Evolutionary conservation across 2,329 filamentous ascomycete genomes (phyloP).

Genomic region (Capronia epimyces): DNA sequence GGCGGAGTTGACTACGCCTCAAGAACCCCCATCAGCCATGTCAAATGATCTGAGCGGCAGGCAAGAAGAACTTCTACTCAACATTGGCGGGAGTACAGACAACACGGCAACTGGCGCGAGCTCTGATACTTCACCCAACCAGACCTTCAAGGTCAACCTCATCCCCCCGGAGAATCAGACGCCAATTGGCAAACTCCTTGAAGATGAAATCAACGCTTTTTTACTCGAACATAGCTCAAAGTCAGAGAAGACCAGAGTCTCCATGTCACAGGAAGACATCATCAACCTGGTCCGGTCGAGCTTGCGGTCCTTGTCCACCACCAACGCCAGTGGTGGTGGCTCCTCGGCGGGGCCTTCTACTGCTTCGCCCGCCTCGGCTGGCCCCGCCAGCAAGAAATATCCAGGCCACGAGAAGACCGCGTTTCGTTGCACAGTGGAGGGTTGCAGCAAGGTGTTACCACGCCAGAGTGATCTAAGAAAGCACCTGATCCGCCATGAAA

Average conservation of each 20-base stretch:
- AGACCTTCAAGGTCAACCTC: slow-evolving; percentile 8
- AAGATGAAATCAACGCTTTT: slow-evolving; percentile 18
- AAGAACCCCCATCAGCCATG: slow-evolving; percentile 4
- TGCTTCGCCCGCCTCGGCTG: slow-evolving; percentile 1
- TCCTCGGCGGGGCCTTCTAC: slow-evolving; percentile 6
- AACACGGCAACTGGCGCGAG: neutral
- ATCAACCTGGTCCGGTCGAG: slow-evolving; percentile 9
- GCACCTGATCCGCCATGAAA: slow-evolving; percentile 73
- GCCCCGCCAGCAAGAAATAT: neutral
- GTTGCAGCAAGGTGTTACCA: slow-evolving; percentile 19
- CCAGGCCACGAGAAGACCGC: slow-evolving; percentile 3
- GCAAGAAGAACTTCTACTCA: slow-evolving; percentile 19
- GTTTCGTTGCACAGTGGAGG: slow-evolving; percentile 8
- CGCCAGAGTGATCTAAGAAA: slow-evolving; percentile 54
- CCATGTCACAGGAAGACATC: slow-evolving; percentile 13
- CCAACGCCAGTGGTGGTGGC: slow-evolving; percentile 9
- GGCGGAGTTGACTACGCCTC: slow-evolving; percentile 9
- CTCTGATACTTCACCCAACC: slow-evolving; percentile 3
- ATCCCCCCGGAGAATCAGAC: slow-evolving; percentile 6
- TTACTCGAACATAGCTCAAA: slow-evolving; percentile 9
- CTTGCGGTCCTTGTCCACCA: slow-evolving; percentile 5
- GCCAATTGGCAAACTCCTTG: slow-evolving; percentile 7
- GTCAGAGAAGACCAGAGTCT: neutral
- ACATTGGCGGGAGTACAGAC: slow-evolving; percentile 6
- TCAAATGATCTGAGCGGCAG: slow-evolving; percentile 2